Percentiles rank a stretch among this genome's conserved stretches.
phyloP scores from a whole-genome alignment of 1,284 basidiomycete species.

The Melampsora americana region DNA sequence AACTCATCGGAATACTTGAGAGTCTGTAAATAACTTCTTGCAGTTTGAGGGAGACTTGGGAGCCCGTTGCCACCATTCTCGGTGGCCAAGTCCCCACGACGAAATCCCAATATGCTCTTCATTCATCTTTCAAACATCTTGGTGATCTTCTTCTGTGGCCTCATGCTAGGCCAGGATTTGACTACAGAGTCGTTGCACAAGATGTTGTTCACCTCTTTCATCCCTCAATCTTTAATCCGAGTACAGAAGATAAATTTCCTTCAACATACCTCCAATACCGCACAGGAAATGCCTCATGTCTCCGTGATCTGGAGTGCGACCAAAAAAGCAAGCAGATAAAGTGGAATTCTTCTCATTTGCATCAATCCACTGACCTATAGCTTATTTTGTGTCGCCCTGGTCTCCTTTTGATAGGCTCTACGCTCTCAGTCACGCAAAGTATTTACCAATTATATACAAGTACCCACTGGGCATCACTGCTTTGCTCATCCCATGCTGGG shows the following conservation, averaged over 20 bases:
- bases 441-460: slow-evolving; percentile 26
- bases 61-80: background rate
- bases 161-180: too few relatives aligned
- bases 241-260: too few relatives aligned
- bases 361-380: too few relatives aligned
- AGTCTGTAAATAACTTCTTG: background rate
- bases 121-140: background rate
- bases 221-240: too few relatives aligned
- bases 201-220: too few relatives aligned
- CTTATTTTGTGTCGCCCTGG: background rate
- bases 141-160: too few relatives aligned
- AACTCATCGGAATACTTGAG: too few relatives aligned
- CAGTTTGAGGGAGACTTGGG: background rate
- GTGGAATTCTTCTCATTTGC: too few relatives aligned
- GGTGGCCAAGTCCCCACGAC: background rate
- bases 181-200: too few relatives aligned
- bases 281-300: slow-evolving; percentile 3
- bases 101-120: background rate
- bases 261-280: too few relatives aligned
- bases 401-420: slow-evolving; percentile 3
- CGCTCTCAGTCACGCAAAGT: background rate
- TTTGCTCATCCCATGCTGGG: slow-evolving; percentile 20
- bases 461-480: slow-evolving; percentile 10
- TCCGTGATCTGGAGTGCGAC: background rate
- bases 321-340: background rate